A percentile compares a stretch with the other conserved stretches of the same genome.
phyloP scores from a whole-genome alignment of 768 basidiomycete species.

The Leccinum broughii region DNA sequence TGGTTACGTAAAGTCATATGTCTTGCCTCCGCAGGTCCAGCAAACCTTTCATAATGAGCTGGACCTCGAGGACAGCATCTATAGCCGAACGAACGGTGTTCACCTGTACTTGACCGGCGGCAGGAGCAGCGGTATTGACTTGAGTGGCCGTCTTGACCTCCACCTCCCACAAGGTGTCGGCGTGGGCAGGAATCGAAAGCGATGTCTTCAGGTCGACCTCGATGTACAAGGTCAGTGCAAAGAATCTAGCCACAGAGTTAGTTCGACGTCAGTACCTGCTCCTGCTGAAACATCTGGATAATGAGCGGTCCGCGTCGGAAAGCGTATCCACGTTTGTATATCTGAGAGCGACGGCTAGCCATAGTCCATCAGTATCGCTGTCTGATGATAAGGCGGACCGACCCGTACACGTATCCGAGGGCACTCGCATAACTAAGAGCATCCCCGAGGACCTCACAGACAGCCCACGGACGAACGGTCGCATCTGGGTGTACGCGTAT shows the following conservation, averaged over 20 bases:
- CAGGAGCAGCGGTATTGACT: slow-evolving; percentile 58
- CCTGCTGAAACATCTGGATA: slow-evolving; percentile 85
- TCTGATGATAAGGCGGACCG: not conserved
- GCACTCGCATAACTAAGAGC: slow-evolving; percentile 79
- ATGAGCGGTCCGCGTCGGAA: slow-evolving; percentile 70
- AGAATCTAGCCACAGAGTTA: not conserved
- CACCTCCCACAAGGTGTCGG: slow-evolving; percentile 84
- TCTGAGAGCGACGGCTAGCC: slow-evolving; percentile 64
- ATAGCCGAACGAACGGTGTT: slow-evolving; percentile 70
- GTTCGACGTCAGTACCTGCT: slow-evolving; percentile 51
- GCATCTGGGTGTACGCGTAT: slow-evolving; percentile 82
- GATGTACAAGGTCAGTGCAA: slow-evolving; percentile 11
- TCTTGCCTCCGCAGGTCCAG: slow-evolving; percentile 78
- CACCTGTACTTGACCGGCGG: slow-evolving; percentile 46
- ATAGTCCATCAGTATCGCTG: slow-evolving; percentile 6
- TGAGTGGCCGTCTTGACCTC: slow-evolving; percentile 84
- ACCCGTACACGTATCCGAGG: slow-evolving; percentile 68
- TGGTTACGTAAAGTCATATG: slow-evolving; percentile 36
- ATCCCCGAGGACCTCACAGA: slow-evolving; percentile 75
- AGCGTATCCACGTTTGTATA: slow-evolving; percentile 78
- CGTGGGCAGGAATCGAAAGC: slow-evolving; percentile 73
- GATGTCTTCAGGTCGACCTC: slow-evolving; percentile 77
- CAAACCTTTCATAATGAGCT: slow-evolving; percentile 81
- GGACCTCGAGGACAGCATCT: slow-evolving; percentile 78
- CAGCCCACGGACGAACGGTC: slow-evolving; percentile 84